phyloP scores from a whole-genome alignment of 768 basidiomycete genomes.

The Cyathus striatus region DNA sequence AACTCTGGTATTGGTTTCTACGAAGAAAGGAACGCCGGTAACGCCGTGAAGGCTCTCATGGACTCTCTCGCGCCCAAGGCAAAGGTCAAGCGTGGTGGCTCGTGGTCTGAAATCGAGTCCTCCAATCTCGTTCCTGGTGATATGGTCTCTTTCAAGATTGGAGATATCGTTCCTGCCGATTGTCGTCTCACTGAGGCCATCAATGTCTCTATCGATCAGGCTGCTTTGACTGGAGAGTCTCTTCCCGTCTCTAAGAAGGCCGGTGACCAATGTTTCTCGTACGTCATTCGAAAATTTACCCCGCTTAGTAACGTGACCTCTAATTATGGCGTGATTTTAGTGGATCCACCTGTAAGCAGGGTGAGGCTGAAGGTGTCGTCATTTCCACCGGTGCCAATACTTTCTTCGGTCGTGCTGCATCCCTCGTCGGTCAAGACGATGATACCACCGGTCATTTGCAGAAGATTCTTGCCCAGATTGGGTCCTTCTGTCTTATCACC shows the following conservation, averaged over 20 bases:
- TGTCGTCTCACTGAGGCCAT: conserved; percentile 95
- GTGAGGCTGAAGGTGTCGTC: conserved; percentile 97
- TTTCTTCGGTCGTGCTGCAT: conserved; percentile 98
- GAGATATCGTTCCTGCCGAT: conserved; percentile 96
- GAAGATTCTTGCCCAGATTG: conserved; percentile 97
- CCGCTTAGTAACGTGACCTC: conserved; percentile 1
- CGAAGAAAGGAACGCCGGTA: conserved; percentile 95
- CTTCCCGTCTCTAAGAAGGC: conserved; percentile 88
- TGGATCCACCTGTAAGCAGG: conserved; percentile 97
- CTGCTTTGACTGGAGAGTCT: conserved; percentile 96
- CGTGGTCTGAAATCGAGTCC: conserved; percentile 90
- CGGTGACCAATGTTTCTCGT: conserved; percentile 98
- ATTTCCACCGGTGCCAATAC: conserved; percentile 98
- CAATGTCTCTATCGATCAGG: conserved; percentile 98
- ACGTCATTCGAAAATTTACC: conserved; percentile 27
- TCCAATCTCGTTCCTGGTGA: conserved; percentile 91
- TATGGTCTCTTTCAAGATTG: conserved; percentile 97
- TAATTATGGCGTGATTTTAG: conserved; percentile 31
- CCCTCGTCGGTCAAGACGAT: conserved; percentile 95
- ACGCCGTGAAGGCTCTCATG: conserved; percentile 99
- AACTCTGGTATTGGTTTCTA: conserved; percentile 98
- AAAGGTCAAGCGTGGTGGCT: conserved; percentile 80
- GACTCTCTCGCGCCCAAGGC: conserved; percentile 98
- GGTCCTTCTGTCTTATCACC: conserved; percentile 93
- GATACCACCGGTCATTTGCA: conserved; percentile 98